Conservation (phyloP, 2,329 filamentous ascomycete species). For the Pseudogymnoascus sp. region DNA sequence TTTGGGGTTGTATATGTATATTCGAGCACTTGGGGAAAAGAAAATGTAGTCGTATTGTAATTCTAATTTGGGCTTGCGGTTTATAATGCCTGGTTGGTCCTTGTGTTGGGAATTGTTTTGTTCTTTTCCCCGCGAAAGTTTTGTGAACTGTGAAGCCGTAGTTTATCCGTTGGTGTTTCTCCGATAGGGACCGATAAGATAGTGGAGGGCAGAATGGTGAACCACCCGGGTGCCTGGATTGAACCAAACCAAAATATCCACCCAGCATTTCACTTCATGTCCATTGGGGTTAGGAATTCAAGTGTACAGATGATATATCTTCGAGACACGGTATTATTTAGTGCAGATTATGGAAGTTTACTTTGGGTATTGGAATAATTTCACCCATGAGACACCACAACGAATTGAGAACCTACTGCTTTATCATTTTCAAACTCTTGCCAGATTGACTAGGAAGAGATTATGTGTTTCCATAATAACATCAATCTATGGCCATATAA, state of each 20-base stretch:
- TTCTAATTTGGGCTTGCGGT: not conserved
- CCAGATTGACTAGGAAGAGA: not conserved
- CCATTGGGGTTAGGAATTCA: not conserved
- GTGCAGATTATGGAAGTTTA: no score
- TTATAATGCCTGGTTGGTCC: not conserved
- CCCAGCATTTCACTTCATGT: not conserved
- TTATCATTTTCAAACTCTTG: not conserved
- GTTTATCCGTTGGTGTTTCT: constrained; percentile 7
- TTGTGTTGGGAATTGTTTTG: not conserved
- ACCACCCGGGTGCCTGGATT: constrained; percentile 6
- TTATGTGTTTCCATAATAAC: not conserved
- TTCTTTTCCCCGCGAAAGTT: constrained; percentile 2
- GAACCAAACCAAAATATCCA: not conserved
- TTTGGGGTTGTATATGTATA: not conserved
- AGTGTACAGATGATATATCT: no score
- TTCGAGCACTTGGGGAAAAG: not conserved
- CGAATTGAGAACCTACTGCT: not conserved
- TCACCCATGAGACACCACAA: not conserved
- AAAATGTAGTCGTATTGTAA: not conserved
- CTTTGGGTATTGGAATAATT: no score
- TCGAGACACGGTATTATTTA: not conserved
- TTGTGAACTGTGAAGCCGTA: constrained; percentile 3
- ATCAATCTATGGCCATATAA: not conserved
- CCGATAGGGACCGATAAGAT: constrained; percentile 7
- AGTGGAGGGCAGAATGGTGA: not conserved